phyloP scores from a whole-genome alignment of 2,329 filamentous ascomycete genomes.

The Trichoderma harzianum region DNA sequence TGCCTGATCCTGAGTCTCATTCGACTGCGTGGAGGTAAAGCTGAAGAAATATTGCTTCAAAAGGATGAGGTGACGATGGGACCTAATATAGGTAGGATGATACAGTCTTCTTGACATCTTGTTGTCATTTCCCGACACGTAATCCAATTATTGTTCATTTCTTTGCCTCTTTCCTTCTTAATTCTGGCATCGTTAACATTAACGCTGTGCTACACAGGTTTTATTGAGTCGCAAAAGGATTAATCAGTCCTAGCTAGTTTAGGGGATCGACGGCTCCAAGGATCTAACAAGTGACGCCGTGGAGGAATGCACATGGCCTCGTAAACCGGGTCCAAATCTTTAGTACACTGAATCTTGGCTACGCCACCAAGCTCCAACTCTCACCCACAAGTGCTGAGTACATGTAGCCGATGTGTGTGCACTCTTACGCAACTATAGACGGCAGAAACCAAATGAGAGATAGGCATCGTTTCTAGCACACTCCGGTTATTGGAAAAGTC shows the following conservation, averaged over 20 bases:
- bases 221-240: neutral
- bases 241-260: neutral
- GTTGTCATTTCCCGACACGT: neutral
- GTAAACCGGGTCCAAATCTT: neutral
- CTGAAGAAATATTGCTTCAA: neutral
- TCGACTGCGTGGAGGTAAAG: neutral
- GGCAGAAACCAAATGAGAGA: neutral
- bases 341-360: neutral
- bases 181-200: neutral
- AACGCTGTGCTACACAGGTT: neutral
- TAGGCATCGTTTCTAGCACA: neutral
- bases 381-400: neutral
- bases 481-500: neutral
- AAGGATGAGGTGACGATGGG: neutral
- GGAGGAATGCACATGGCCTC: neutral
- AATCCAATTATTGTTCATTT: neutral
- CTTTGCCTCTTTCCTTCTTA: neutral
- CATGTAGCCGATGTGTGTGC: neutral
- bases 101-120: neutral
- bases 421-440: neutral
- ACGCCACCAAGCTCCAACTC: neutral
- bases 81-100: neutral
- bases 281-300: neutral
- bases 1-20: neutral
- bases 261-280: neutral